These are phyloP conservation scores for Solanum lignicaule DNA, from an alignment of 257 asterid genomes.

Conservation along the genomic window DNA sequence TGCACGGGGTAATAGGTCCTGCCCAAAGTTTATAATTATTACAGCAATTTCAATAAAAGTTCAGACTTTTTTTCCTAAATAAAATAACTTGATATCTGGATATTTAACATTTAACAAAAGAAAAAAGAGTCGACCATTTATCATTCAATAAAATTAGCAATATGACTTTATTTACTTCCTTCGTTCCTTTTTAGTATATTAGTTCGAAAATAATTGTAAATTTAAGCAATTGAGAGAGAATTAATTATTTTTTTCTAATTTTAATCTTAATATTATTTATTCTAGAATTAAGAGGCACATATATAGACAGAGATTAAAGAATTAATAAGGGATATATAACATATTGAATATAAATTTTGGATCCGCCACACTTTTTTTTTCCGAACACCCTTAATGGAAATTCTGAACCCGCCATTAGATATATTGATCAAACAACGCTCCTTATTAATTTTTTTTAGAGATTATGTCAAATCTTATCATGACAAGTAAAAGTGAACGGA, in stretches of 20 bases:
- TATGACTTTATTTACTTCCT: not conserved
- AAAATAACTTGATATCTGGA: no score
- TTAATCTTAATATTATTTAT: no score
- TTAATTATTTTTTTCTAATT: not conserved
- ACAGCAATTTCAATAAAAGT: not conserved
- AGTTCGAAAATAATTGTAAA: not conserved
- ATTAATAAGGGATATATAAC: no score
- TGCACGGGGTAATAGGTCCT: rapidly evolving
- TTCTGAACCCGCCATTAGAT: no score
- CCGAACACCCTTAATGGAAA: not conserved
- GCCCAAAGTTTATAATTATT: not conserved
- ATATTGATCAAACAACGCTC: no score
- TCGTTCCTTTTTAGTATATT: not conserved
- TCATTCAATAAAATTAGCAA: not conserved
- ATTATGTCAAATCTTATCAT: not conserved
- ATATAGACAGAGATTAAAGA: not conserved
- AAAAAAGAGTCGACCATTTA: not conserved
- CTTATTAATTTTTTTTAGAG: no score
- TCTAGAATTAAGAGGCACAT: not conserved
- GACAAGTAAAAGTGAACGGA: not conserved
- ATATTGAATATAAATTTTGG: not conserved
- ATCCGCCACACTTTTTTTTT: not conserved
- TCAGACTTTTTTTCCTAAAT: no score
- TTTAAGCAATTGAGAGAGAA: not conserved
- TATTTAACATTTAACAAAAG: not conserved